Percentiles rank a stretch among this genome's conserved stretches.
Conservation (phyloP, 805 yeast genomes). For the Dipodascus albidus region DNA sequence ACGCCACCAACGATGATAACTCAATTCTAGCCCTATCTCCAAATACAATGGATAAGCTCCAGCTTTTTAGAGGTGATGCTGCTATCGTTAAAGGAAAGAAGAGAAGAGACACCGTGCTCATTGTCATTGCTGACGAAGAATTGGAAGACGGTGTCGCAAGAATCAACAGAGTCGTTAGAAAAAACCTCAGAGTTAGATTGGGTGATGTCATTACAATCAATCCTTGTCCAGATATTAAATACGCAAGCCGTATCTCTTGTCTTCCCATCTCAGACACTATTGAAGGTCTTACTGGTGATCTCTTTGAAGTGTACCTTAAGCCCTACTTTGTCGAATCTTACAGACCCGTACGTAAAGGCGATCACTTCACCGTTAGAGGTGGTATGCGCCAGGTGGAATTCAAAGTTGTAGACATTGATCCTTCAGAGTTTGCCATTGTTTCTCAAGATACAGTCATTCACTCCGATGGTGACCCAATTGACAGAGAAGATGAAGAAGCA, state of each 20-base stretch:
- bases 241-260: constrained; percentile 88
- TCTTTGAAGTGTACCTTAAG: constrained; percentile 90
- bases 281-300: constrained; percentile 93
- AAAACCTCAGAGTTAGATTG: constrained; percentile 83
- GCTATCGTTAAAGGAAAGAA: constrained; percentile 96
- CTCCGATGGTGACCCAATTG: constrained; percentile 98
- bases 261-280: constrained; percentile 96
- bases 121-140: constrained; percentile 93
- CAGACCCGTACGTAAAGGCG: constrained; percentile 97
- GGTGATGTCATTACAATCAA: constrained; percentile 88
- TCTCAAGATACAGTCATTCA: constrained; percentile 98
- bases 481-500: constrained; percentile 96
- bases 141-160: constrained; percentile 92
- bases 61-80: constrained; percentile 95
- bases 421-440: constrained; percentile 93
- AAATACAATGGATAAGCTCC: constrained; percentile 87
- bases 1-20: constrained; percentile 94
- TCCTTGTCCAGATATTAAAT: constrained; percentile 97
- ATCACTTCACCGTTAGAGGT: constrained; percentile 91
- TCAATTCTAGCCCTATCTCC: constrained; percentile 93
- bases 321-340: constrained; percentile 98
- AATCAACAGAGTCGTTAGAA: constrained; percentile 90
- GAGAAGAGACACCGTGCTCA: constrained; percentile 93
- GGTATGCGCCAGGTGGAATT: constrained; percentile 99
- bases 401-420: constrained; percentile 96